Conservation (phyloP, 169 alveolate genomes). For the Plasmodium malariae region DNA sequence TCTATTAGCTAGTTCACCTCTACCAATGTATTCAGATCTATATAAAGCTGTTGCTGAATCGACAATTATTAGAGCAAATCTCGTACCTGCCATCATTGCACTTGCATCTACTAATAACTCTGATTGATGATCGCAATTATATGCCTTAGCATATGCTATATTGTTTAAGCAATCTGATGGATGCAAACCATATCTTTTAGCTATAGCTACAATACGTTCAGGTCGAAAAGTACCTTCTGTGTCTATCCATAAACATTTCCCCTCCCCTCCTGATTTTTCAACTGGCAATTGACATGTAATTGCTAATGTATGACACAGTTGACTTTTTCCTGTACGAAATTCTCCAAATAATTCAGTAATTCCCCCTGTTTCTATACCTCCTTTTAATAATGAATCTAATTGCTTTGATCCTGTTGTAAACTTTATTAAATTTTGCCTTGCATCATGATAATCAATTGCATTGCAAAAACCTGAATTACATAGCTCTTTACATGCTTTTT, state of each 20-base stretch:
- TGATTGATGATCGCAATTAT: constrained; percentile 97
- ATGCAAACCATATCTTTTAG: constrained; percentile 97
- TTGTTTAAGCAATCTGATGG: constrained; percentile 97
- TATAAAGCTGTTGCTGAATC: constrained; percentile 98
- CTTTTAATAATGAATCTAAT: constrained; percentile 96
- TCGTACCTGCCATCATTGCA: constrained; percentile 97
- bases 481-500: constrained; percentile 93
- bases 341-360: constrained; percentile 99
- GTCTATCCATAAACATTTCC: constrained; percentile 99
- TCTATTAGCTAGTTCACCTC: constrained; percentile 99
- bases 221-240: constrained; percentile 99
- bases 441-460: constrained; percentile 93
- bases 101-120: constrained; percentile 96
- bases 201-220: constrained; percentile 97
- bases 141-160: constrained; percentile 98
- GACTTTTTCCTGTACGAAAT: constrained; percentile 98
- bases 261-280: constrained; percentile 98
- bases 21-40: constrained; percentile 98
- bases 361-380: constrained; percentile 97
- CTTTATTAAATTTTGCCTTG: constrained; percentile 93
- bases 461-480: constrained; percentile 94
- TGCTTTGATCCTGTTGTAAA: constrained; percentile 96
- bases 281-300: constrained; percentile 96
- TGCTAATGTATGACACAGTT: constrained; percentile 96
- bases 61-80: constrained; percentile 97